Base-by-base conservation (phyloP, 2,329 filamentous ascomycete species). In the Shiraia sp. region DNA sequence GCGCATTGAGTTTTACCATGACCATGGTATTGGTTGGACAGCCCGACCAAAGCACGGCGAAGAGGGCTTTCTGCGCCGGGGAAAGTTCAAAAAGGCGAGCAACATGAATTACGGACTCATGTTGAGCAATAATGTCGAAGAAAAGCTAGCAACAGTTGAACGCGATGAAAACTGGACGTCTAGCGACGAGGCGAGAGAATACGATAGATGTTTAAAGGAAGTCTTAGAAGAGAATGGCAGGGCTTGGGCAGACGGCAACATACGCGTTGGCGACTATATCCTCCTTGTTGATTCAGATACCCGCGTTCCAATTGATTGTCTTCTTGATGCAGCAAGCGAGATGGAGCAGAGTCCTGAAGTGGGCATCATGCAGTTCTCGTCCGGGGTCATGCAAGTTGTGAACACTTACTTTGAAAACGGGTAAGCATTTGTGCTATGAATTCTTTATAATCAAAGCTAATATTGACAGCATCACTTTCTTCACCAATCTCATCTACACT, bases 211-310 rank as follows among this genome's bases (percentile, higher is more conserved):
- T n/a, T 39, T 91, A 28, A 79, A 81, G 53, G 79, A 86, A 45
- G 80, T 86, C n/a, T 76, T 91, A 24, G 79, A 83, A 31, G 81
- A 71, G 32, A 82, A 84, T 15, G 81, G 85, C 19, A 86, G 86
- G 17, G 88, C 56, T 9, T 68, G 86, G 86, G 88, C 88, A 12
- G 88, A 90, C 63, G 90, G 89, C 47, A 90, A 93, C 68, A 86
- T 95, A 55, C 87, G 90, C 36, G 76, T 95, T 17, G 90, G 90
- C 40, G 89, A 95, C 70, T 91, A 90, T 67, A 88, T 91, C 45
- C 74, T 88, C 24, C 73, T 91, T 45, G 86, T 67, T n/a, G 64
- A 69, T 28, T 63, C 60, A 2, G 60, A 63, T 23, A 61, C 57
- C 10, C 62, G 64, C 39, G 62, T 68, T 6, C 88, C 88, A 1